Conservation (phyloP, 2,329 filamentous ascomycete species). For the Dactylellina sp. region DNA sequence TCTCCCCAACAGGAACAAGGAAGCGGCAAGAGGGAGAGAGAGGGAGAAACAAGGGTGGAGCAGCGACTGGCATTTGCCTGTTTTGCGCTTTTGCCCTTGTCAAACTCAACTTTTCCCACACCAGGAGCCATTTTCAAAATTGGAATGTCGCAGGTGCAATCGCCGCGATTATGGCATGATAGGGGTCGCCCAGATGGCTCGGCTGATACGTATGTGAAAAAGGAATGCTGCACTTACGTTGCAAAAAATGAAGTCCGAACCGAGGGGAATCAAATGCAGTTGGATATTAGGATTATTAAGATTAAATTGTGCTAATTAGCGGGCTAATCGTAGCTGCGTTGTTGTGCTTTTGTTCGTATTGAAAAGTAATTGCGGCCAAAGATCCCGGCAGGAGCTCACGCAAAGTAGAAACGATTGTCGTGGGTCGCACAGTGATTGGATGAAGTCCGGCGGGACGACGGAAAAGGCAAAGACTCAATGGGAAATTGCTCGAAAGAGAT, state of each 20-base stretch:
- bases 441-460: slow-evolving; percentile 13
- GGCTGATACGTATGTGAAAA: slow-evolving; percentile 27
- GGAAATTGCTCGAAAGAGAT: background rate
- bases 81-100: no score
- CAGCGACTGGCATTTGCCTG: no score
- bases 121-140: no score
- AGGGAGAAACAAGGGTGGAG: slow-evolving; percentile 6
- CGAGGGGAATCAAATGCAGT: background rate
- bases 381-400: slow-evolving; percentile 26
- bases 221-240: slow-evolving; percentile 23
- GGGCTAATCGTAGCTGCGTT: background rate
- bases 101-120: no score
- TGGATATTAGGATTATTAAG: slow-evolving; percentile 19
- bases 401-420: slow-evolving; percentile 27
- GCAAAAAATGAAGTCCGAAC: slow-evolving; percentile 23
- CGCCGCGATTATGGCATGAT: slow-evolving; percentile 13
- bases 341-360: background rate
- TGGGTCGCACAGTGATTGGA: slow-evolving; percentile 31
- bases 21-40: slow-evolving; percentile 12
- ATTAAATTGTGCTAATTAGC: slow-evolving; percentile 37
- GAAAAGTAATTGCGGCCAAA: slow-evolving; percentile 13
- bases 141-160: slow-evolving; percentile 33
- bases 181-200: background rate
- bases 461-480: slow-evolving; percentile 24
- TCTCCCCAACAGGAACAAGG: slow-evolving; percentile 23